Evolutionary conservation across 352 stramenopile species (phyloP).

Genomic region (Phytopythium kandeliae): DNA sequence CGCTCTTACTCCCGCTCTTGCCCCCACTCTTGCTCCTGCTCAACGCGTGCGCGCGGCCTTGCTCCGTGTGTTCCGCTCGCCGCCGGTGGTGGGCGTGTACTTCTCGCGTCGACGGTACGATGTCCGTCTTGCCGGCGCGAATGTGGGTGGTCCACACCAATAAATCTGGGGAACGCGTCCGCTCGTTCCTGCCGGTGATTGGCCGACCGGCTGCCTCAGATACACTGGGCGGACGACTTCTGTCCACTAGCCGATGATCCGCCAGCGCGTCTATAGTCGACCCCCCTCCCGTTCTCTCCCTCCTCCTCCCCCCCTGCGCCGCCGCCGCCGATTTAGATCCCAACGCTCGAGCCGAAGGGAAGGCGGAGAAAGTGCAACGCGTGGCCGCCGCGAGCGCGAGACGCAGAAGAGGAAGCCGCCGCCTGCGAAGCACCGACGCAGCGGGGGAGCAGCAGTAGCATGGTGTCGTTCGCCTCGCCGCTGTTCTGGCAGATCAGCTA

Average conservation of each 20-base stretch:
- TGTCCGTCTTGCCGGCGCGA: too few relatives aligned
- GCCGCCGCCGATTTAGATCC: slow-evolving; percentile 3
- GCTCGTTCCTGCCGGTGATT: too few relatives aligned
- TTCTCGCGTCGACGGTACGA: too few relatives aligned
- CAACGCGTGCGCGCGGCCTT: too few relatives aligned
- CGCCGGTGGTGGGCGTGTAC: too few relatives aligned
- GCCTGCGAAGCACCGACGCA: too few relatives aligned
- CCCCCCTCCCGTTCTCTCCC: slow-evolving; percentile 19
- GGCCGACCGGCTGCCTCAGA: too few relatives aligned
- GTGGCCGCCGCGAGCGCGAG: neutral
- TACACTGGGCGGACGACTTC: too few relatives aligned
- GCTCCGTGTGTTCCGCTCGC: too few relatives aligned
- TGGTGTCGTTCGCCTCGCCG: slow-evolving; percentile 90
- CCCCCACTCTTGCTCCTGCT: neutral
- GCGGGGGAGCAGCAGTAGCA: slow-evolving; percentile 19
- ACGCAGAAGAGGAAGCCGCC: neutral
- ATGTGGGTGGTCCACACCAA: too few relatives aligned
- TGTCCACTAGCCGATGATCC: too few relatives aligned
- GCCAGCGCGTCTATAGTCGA: neutral
- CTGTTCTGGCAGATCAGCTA: slow-evolving; percentile 94
- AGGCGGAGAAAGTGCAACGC: slow-evolving; percentile 6
- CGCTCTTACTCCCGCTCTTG: neutral
- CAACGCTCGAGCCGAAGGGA: slow-evolving; percentile 4
- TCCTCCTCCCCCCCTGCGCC: neutral
- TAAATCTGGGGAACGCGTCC: too few relatives aligned